Evolutionary conservation across 768 basidiomycete genomes (phyloP), one percentile per base, ranked within the genome.

Genomic region (Termitomyces sp.): DNA sequence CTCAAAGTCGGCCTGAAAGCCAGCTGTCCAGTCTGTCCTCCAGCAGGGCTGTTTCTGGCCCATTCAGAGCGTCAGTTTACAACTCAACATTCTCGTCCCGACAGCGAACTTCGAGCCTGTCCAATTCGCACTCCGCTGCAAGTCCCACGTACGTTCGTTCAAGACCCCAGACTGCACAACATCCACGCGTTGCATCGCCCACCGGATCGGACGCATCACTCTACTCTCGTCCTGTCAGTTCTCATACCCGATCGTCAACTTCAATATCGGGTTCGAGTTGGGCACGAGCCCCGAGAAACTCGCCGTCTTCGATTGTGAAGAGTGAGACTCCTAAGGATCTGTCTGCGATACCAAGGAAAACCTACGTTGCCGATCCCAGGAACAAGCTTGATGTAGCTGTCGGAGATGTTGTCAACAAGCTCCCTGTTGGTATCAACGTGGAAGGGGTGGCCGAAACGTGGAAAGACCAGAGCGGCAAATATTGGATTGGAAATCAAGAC

Each of bases 401-500:
- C 48, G 94, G 93, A 19, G 86, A 89, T 63, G 89, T 98, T 49
- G 84, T 98, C 61, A 97, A 97, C 71, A 84, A 85, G 61, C 81
- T 98, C 19, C 86, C 89, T 17, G 86, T 94, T 25, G 84, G 86
- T 54, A 91, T 93, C 71, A 91, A 87, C 57, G 75, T 94, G 32
- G 86, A 91, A 69, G 84, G 89, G 14, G 87, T 90, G 6, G 80
- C 83, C 6, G 89, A 91, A 50, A 88, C 85, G 7, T 96, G 93
- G 93, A 85, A 86, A 67, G 94, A 95, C 67, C 86, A 91, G 71
- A 94, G 92, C 59, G 94, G 94, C 19, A 94, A 94, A 66, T 94
- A 95, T 66, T 96, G 92, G 94, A 97, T 96, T 62, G 95, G 95
- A 14, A 87, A 92, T 61, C 84, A 91, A 62, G 91, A 95, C 51